Conservation (phyloP, 768 basidiomycete species). For the Artomyces pyxidatus region DNA sequence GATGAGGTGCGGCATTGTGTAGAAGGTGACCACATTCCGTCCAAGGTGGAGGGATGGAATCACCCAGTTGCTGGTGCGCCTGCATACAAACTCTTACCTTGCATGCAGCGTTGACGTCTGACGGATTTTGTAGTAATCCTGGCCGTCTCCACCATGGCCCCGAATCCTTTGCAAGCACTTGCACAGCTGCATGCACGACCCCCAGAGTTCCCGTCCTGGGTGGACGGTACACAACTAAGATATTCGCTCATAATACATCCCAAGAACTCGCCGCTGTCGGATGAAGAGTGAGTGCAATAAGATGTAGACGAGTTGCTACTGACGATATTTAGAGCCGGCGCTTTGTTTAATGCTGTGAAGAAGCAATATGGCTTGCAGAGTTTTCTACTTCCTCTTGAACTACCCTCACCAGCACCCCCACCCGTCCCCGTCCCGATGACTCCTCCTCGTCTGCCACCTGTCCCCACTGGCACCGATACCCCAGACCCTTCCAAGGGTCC, state of each 20-base stretch:
- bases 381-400: slow-evolving; percentile 54
- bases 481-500: slow-evolving; percentile 12
- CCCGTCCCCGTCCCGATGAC: slow-evolving; percentile 61
- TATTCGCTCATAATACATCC: slow-evolving; percentile 79
- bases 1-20: slow-evolving; percentile 71
- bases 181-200: slow-evolving; percentile 62
- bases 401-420: slow-evolving; percentile 56
- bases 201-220: slow-evolving; percentile 71
- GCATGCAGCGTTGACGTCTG: too few species aligned
- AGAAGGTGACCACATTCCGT: slow-evolving; percentile 71
- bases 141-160: slow-evolving; percentile 74
- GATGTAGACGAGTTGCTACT: slow-evolving; percentile 3
- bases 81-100: background rate
- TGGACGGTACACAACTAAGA: slow-evolving; percentile 61
- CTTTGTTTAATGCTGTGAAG: slow-evolving; percentile 81
- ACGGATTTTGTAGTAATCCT: slow-evolving; percentile 70
- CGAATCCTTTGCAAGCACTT: slow-evolving; percentile 76
- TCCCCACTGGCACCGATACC: slow-evolving; percentile 22
- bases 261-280: slow-evolving; percentile 54
- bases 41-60: slow-evolving; percentile 74
- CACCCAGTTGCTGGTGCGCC: slow-evolving; percentile 71
- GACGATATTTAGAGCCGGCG: slow-evolving; percentile 46
- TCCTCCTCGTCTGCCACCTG: slow-evolving; percentile 59
- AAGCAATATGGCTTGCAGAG: slow-evolving; percentile 78
- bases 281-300: slow-evolving; percentile 60